phyloP scores from a whole-genome alignment of 2,329 filamentous ascomycete species.

The Colletotrichum sp. region DNA sequence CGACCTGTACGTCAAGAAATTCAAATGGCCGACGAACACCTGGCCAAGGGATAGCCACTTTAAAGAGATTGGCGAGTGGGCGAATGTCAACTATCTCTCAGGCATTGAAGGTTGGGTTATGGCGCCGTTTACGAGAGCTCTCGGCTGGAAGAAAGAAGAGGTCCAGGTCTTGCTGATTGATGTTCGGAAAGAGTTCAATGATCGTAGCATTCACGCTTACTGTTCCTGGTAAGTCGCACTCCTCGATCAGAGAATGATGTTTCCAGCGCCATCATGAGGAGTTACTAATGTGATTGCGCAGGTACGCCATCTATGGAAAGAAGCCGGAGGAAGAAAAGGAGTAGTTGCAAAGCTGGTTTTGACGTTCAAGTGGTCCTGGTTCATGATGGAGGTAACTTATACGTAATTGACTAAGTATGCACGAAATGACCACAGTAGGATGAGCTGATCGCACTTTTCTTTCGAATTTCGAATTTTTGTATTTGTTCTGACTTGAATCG shows the following conservation, averaged over 20 bases:
- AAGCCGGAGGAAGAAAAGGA: fast-evolving
- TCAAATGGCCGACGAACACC: not conserved
- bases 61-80: not conserved
- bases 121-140: not conserved
- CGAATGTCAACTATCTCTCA: not conserved
- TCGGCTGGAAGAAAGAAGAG: not conserved
- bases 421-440: too few relatives aligned
- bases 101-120: not conserved
- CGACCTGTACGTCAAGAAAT: not conserved
- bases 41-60: not conserved
- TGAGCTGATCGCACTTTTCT: too few relatives aligned
- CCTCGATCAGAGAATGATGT: not conserved
- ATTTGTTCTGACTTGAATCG: too few relatives aligned
- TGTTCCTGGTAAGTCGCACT: not conserved
- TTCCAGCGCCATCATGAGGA: not conserved
- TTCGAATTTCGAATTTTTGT: too few relatives aligned
- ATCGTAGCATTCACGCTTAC: not conserved
- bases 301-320: not conserved
- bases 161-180: not conserved
- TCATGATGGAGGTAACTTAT: too few relatives aligned
- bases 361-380: too few relatives aligned
- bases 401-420: too few relatives aligned
- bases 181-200: not conserved
- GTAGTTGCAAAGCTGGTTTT: too few relatives aligned
- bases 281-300: fast-evolving